phyloP scores from a whole-genome alignment of 495 filamentous ascomycete genomes.

The Pseudevernia furfuracea region DNA sequence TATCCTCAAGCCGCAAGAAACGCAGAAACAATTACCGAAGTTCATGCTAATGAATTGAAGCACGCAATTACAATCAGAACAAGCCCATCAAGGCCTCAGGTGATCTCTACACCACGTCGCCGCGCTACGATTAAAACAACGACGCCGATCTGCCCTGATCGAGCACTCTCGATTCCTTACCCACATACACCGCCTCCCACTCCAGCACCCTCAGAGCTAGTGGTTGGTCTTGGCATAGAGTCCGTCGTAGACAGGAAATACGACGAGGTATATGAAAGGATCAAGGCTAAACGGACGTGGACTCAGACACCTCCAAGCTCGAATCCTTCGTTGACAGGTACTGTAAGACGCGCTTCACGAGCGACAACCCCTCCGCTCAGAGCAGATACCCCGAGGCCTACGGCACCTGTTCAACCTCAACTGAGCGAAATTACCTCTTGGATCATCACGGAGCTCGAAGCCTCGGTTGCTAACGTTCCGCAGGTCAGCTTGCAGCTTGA shows the following conservation, averaged over 20 bases:
- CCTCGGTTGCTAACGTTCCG: background rate
- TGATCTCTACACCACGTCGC: slow-evolving; percentile 19
- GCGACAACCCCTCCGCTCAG: background rate
- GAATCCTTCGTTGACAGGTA: background rate
- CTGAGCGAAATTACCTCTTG: slow-evolving; percentile 4
- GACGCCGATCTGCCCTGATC: background rate
- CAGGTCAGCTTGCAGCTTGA: slow-evolving; percentile 4
- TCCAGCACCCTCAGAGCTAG: background rate
- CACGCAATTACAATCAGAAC: slow-evolving; percentile 17
- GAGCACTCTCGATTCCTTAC: background rate
- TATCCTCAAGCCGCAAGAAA: background rate
- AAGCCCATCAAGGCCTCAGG: slow-evolving; percentile 21
- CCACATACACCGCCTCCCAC: background rate
- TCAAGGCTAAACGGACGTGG: slow-evolving; percentile 13
- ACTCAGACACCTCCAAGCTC: slow-evolving; percentile 2
- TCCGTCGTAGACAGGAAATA: background rate
- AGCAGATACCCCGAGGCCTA: background rate
- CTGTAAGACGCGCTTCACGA: background rate
- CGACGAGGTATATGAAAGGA: slow-evolving; percentile 14
- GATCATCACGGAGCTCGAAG: slow-evolving; percentile 14
- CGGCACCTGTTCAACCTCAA: background rate
- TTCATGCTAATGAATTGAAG: slow-evolving; percentile 11
- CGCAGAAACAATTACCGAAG: background rate
- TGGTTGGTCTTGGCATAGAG: slow-evolving; percentile 4
- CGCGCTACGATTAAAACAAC: slow-evolving; percentile 1